These are phyloP conservation scores for Kwoniella mangroviensis DNA, from an alignment of 768 basidiomycete genomes.

Conservation along the genomic window DNA sequence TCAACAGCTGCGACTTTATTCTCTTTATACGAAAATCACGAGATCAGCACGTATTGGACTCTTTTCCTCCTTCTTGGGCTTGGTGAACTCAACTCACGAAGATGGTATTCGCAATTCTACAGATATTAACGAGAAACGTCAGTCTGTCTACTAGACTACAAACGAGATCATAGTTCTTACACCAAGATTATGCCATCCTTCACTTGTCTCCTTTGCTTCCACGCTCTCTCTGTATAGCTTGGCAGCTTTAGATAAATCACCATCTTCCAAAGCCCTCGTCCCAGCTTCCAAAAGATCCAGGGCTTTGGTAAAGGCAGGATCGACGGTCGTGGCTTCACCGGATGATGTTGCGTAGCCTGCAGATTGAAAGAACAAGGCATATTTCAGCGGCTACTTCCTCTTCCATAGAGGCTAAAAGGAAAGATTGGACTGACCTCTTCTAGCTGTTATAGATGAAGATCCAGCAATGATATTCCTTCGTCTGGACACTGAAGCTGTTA, in stretches of 20 bases:
- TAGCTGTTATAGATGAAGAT: too few species aligned
- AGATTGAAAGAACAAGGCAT: neutral
- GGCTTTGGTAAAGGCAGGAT: slow-evolving; percentile 43
- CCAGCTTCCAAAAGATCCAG: slow-evolving; percentile 48
- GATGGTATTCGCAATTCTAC: slow-evolving; percentile 56
- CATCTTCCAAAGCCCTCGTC: slow-evolving; percentile 47
- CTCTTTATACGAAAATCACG: slow-evolving; percentile 28
- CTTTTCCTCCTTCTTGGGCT: neutral
- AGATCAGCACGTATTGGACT: neutral
- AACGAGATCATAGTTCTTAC: slow-evolving; percentile 33
- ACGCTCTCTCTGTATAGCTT: slow-evolving; percentile 45
- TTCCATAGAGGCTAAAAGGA: too few species aligned
- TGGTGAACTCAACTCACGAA: slow-evolving; percentile 16
- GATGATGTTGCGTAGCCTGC: slow-evolving; percentile 39
- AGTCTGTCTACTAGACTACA: too few species aligned
- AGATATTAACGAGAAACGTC: neutral
- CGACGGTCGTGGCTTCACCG: slow-evolving; percentile 27
- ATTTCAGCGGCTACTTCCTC: neutral
- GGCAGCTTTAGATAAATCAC: slow-evolving; percentile 48
- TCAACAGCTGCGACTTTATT: slow-evolving; percentile 49
- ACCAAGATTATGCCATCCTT: slow-evolving; percentile 54
- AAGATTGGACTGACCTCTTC: too few species aligned
- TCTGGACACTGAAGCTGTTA: too few species aligned
- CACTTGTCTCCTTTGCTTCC: slow-evolving; percentile 43
- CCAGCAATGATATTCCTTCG: too few species aligned